phyloP scores from a whole-genome alignment of 176 grass and related monocot genomes.

The Phoenix roebelenii region DNA sequence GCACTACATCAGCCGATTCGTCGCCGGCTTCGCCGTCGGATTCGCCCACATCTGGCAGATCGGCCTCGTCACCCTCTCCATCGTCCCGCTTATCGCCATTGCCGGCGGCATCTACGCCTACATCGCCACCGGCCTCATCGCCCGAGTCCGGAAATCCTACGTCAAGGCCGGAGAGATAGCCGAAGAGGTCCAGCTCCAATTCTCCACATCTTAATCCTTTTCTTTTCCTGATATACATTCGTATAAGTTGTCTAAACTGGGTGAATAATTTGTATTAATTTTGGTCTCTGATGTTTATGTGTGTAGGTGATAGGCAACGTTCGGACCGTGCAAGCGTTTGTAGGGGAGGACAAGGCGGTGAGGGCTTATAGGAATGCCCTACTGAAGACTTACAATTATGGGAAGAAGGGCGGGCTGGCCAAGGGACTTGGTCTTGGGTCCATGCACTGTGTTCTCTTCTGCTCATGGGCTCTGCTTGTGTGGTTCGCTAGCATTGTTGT shows the following conservation, averaged over 20 bases:
- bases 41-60: slow-evolving; percentile 94
- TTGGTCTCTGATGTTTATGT: not conserved
- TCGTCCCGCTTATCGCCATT: slow-evolving; percentile 91
- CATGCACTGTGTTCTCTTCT: slow-evolving; percentile 89
- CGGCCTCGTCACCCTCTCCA: slow-evolving; percentile 94
- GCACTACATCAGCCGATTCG: slow-evolving; percentile 99
- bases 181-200: slow-evolving; percentile 47
- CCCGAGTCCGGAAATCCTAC: slow-evolving; percentile 91
- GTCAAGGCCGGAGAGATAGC: slow-evolving; percentile 98
- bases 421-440: slow-evolving; percentile 95
- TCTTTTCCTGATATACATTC: no score
- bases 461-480: slow-evolving; percentile 87
- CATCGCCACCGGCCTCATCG: slow-evolving; percentile 89
- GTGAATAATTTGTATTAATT: no score
- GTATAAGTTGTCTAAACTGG: no score
- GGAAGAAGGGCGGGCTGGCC: slow-evolving; percentile 74
- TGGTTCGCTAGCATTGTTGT: slow-evolving; percentile 88
- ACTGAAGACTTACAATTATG: slow-evolving; percentile 70
- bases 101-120: slow-evolving; percentile 91
- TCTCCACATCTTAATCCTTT: no score
- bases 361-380: slow-evolving; percentile 57
- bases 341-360: slow-evolving; percentile 90
- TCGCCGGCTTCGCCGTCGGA: slow-evolving; percentile 89
- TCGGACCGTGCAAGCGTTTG: slow-evolving; percentile 91
- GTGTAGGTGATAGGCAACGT: slow-evolving; percentile 87